Conservation (phyloP, 257 asterid genomes). For the Scutellaria baicalensis region DNA sequence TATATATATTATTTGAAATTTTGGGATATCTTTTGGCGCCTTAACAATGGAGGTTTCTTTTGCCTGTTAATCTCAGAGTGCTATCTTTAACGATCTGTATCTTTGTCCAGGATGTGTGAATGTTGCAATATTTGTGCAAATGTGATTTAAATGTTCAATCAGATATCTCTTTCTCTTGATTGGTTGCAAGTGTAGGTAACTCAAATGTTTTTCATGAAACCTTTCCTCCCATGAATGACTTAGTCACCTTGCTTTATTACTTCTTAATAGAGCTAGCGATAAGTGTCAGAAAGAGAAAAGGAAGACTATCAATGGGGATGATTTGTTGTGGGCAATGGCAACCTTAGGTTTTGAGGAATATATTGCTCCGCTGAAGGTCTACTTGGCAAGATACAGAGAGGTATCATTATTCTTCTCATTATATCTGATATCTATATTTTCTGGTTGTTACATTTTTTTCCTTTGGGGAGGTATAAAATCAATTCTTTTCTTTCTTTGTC, state of each 20-base stretch:
- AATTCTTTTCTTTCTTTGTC: not conserved
- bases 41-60: not conserved
- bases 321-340: slow-evolving; percentile 56
- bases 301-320: slow-evolving; percentile 65
- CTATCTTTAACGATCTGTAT: not conserved
- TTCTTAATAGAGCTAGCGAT: slow-evolving; percentile 43
- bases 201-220: not conserved
- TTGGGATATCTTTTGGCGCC: not conserved
- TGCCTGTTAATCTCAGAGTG: not conserved
- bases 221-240: not conserved
- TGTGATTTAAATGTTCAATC: not conserved
- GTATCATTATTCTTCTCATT: slow-evolving; percentile 19
- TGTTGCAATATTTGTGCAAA: not conserved
- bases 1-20: not conserved
- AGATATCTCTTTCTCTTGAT: not conserved
- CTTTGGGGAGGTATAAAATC: not conserved
- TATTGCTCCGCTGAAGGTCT: slow-evolving; percentile 44
- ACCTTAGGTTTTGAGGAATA: slow-evolving; percentile 60
- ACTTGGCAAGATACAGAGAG: slow-evolving; percentile 61
- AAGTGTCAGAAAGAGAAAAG: slow-evolving; percentile 62
- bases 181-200: not conserved
- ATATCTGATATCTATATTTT: not conserved
- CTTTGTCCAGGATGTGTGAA: not conserved
- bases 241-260: not conserved
- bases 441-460: not conserved